Evolutionary conservation across 169 alveolate genomes (phyloP).

Genomic region (Plasmodium yoelii): DNA sequence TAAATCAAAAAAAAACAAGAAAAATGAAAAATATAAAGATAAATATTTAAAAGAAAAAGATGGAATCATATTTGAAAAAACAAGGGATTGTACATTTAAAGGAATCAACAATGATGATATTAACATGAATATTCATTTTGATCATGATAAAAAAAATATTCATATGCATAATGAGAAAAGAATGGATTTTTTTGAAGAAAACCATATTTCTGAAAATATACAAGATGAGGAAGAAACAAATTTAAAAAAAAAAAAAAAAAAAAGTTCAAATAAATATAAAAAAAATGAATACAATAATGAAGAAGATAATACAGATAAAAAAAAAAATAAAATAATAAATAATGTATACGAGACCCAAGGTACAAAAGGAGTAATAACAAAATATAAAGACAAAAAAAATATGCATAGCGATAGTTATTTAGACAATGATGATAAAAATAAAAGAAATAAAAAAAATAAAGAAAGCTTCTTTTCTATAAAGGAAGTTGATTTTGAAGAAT

Average conservation of each 20-base stretch:
- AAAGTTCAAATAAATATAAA: constrained; percentile 1
- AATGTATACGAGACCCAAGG: neutral
- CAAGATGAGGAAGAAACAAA: neutral
- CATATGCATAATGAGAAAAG: neutral
- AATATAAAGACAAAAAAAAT: constrained; percentile 7
- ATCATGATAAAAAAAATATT: too few relatives aligned
- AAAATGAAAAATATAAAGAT: constrained; percentile 3
- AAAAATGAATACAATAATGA: constrained; percentile 30
- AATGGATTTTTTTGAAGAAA: neutral
- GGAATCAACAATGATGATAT: neutral
- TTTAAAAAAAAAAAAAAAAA: constrained; percentile 29
- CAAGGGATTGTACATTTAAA: neutral
- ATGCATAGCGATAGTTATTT: constrained; percentile 24
- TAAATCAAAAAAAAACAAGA: constrained; percentile 17
- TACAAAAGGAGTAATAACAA: neutral
- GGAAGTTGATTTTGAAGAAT: neutral
- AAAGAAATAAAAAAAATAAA: constrained; percentile 16
- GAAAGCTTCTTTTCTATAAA: neutral
- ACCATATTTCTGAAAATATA: neutral
- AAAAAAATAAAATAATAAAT: neutral
- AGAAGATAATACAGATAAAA: constrained; percentile 3
- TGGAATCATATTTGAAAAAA: neutral
- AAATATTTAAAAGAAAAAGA: neutral
- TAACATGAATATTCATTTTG: neutral
- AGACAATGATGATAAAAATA: neutral